These are phyloP conservation scores for Lichtheimia ramosa DNA, from an alignment of 371 early-diverging fungal species.

Conservation along the genomic window DNA sequence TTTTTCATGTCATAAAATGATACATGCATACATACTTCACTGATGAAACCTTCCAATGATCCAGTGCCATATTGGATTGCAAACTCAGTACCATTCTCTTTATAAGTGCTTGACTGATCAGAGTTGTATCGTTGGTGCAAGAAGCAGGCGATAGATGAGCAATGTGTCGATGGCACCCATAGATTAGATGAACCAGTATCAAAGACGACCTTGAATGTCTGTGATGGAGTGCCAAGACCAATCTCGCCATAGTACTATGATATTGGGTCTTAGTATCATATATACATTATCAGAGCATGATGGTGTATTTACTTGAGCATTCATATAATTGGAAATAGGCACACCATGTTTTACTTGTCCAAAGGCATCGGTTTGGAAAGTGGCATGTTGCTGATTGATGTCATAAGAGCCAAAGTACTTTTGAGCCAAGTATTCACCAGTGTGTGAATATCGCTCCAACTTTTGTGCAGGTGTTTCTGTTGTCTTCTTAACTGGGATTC, in stretches of 20 bases:
- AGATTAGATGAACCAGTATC: conserved; percentile 95
- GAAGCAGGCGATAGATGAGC: conserved; percentile 92
- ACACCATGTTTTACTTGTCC: conserved; percentile 64
- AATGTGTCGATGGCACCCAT: conserved; percentile 95
- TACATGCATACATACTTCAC: conserved; percentile 23
- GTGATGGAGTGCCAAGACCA: conserved; percentile 83
- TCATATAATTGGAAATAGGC: conserved; percentile 92
- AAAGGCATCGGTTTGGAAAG: conserved; percentile 12
- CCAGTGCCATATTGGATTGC: conserved; percentile 92
- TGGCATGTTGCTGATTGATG: conserved; percentile 40
- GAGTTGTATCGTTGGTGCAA: conserved; percentile 87
- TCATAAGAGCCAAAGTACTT: conserved; percentile 73
- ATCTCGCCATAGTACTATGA: conserved; percentile 82
- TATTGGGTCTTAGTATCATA: too few relatives aligned
- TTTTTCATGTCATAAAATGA: not conserved
- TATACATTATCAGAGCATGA: not conserved
- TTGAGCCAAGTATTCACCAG: conserved; percentile 68
- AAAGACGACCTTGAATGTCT: conserved; percentile 90
- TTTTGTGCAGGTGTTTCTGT: conserved; percentile 63
- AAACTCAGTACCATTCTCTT: conserved; percentile 88
- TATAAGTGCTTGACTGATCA: conserved; percentile 65
- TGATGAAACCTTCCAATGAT: conserved; percentile 90
- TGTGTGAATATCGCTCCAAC: conserved; percentile 62
- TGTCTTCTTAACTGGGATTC: conserved; percentile 76
- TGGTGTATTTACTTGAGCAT: conserved; percentile 78